Evolutionary conservation across 352 stramenopile genomes (phyloP), one percentile per base, ranked within the genome.

Genomic region (Blastocystis sp.): DNA sequence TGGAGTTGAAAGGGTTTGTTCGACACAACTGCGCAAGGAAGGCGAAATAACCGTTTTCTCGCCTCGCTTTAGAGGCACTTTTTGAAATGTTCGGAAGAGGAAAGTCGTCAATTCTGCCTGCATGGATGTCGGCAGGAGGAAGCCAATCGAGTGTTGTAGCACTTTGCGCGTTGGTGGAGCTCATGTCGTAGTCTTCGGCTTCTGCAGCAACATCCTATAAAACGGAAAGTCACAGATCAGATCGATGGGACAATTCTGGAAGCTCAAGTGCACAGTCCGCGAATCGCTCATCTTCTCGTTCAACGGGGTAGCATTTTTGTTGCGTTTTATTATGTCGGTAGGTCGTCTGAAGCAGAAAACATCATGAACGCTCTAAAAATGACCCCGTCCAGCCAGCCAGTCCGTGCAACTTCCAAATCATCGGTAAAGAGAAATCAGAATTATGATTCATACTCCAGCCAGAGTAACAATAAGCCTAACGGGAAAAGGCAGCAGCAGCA

Each of bases 21-120:
- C 28, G 28, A 34, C 28, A 34, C 28, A 34, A 34, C 28, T 34
- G 28, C 28, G 28, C 28, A 34, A 34, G 28, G 28, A 34, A 34
- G 28, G 28, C 28, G 28, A 34, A 34, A 34, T 34, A 34, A 34
- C 28, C 28, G 28, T 34, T 34, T 34, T 34, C 28, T 34, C 28
- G 28, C 28, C 28, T 34, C 28, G 28, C 28, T 34, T 34, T 34
- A 34, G 28, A 34, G 28, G 28, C 28, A 34, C 28, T 34, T 77
- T 77, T 77, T 77, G 68, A 45, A 40, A 79, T 79, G 69, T 60
- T 61, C 43, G 69, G 69, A 64, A 61, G 69, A 64, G 69, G 69
- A 64, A 79, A 79, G 43, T 79, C 69, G 19, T 79, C 69, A 14
- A 45, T 79, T 61, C 38, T 79, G 24, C 69, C 69, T 79, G 69